Evolutionary conservation across 257 asterid species (phyloP).

Genomic region (Scutellaria minor): DNA sequence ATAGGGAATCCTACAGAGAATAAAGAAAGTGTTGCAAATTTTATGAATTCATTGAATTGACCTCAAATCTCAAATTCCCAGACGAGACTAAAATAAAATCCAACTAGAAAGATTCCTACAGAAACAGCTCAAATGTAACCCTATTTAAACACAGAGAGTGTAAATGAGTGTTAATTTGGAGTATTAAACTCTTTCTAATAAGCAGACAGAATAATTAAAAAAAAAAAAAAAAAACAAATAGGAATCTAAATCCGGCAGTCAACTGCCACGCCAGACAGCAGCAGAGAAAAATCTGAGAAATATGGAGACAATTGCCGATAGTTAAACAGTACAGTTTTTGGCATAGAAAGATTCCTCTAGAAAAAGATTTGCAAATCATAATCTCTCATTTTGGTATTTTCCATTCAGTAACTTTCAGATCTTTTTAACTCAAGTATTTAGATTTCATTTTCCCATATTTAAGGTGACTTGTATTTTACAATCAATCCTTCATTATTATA

Average conservation of each 20-base stretch:
- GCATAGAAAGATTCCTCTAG: constrained; percentile 19
- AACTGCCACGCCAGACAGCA: not conserved
- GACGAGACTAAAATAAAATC: not conserved
- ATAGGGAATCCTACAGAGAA: too few relatives aligned
- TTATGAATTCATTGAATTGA: too few relatives aligned
- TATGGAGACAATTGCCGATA: constrained; percentile 1
- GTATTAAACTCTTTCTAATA: too few relatives aligned
- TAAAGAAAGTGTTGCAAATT: too few relatives aligned
- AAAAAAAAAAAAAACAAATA: not conserved
- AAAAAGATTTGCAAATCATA: constrained; percentile 6
- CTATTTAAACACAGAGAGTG: too few relatives aligned
- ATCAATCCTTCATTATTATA: not conserved
- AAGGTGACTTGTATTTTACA: too few relatives aligned
- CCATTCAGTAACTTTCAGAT: not conserved
- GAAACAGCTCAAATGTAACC: not conserved
- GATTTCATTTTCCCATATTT: too few relatives aligned
- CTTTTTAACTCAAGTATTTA: too few relatives aligned
- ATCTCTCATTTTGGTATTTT: constrained; percentile 18
- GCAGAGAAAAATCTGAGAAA: constrained; percentile 7
- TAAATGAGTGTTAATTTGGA: too few relatives aligned
- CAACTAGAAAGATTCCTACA: not conserved
- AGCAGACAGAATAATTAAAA: too few relatives aligned
- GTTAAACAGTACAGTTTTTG: not conserved
- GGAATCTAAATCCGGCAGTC: constrained; percentile 21
- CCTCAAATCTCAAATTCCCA: not conserved